phyloP scores from a whole-genome alignment of 179 eudicot species.

The Spinacia oleracea region DNA sequence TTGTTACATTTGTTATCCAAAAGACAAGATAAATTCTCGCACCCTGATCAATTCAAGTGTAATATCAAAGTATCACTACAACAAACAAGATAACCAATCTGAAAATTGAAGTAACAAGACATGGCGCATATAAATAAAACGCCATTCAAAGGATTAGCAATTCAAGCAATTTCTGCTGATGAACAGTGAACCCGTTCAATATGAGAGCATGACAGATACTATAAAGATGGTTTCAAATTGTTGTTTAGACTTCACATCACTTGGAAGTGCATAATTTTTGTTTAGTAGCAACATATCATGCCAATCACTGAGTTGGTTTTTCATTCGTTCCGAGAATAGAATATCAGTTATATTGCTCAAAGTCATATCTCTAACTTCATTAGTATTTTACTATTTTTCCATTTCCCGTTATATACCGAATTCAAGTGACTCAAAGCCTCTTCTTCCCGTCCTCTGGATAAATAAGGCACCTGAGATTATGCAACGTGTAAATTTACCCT shows the following conservation, averaged over 20 bases:
- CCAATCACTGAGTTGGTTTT: slow-evolving; percentile 69
- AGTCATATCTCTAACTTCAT: slow-evolving; percentile 46
- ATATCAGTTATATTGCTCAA: slow-evolving; percentile 64
- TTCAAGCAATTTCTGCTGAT: slow-evolving; percentile 79
- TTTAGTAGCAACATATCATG: slow-evolving; percentile 48
- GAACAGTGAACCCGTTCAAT: slow-evolving; percentile 76
- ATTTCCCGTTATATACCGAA: slow-evolving; percentile 42
- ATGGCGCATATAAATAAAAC: slow-evolving; percentile 4
- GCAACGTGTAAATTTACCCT: slow-evolving; percentile 51
- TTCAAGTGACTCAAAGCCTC: slow-evolving; percentile 58
- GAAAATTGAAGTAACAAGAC: slow-evolving; percentile 7
- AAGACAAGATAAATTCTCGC: background rate
- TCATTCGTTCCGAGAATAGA: slow-evolving; percentile 82
- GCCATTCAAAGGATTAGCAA: slow-evolving; percentile 58
- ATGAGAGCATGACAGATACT: slow-evolving; percentile 74
- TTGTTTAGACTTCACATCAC: slow-evolving; percentile 39
- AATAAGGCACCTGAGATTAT: slow-evolving; percentile 97
- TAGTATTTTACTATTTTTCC: slow-evolving; percentile 34
- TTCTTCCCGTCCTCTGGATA: slow-evolving; percentile 95
- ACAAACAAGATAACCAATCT: background rate
- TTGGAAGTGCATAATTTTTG: slow-evolving; percentile 41
- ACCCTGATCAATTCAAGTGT: background rate
- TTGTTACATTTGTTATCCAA: slow-evolving; percentile 1
- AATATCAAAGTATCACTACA: background rate
- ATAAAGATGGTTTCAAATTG: slow-evolving; percentile 68